A percentile compares a stretch with the other conserved stretches of the same genome.
These are phyloP conservation scores for Neurospora sp. DNA, from an alignment of 495 filamentous ascomycete species.

Conservation along the genomic window DNA sequence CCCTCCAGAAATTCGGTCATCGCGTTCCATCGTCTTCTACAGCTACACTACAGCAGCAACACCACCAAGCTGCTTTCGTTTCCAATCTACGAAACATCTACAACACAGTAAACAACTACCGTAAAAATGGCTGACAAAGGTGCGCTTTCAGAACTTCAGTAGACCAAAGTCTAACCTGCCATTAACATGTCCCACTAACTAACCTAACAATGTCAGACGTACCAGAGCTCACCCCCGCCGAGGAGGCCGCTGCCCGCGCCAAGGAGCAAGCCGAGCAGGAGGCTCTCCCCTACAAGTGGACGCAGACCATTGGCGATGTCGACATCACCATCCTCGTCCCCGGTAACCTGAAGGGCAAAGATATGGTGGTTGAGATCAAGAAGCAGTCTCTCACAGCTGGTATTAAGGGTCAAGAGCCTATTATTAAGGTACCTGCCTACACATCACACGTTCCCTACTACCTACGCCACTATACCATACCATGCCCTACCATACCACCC, in stretches of 20 bases:
- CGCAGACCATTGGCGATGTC: constrained; percentile 85
- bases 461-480: not conserved
- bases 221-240: constrained; percentile 43
- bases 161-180: not conserved
- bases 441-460: too few relatives aligned
- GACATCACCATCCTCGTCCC: constrained; percentile 69
- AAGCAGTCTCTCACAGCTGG: constrained; percentile 70
- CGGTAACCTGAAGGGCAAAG: constrained; percentile 70
- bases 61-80: not conserved
- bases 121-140: constrained; percentile 21
- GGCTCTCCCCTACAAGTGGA: constrained; percentile 93
- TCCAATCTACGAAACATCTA: not conserved
- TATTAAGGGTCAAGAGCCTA: constrained; percentile 77
- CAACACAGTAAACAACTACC: not conserved
- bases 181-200: constrained; percentile 7
- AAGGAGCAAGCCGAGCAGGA: constrained; percentile 84
- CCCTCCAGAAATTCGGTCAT: not conserved
- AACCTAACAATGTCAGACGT: constrained; percentile 1
- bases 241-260: constrained; percentile 61
- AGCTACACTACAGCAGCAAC: constrained; percentile 2
- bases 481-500: not conserved
- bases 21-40: constrained; percentile 18
- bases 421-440: constrained; percentile 63
- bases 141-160: not conserved
- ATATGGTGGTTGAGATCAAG: constrained; percentile 74